A percentile compares a stretch with the other conserved stretches of the same genome.
Evolutionary conservation across 805 yeast species (phyloP).

Genomic region (Lachancea mirantina): DNA sequence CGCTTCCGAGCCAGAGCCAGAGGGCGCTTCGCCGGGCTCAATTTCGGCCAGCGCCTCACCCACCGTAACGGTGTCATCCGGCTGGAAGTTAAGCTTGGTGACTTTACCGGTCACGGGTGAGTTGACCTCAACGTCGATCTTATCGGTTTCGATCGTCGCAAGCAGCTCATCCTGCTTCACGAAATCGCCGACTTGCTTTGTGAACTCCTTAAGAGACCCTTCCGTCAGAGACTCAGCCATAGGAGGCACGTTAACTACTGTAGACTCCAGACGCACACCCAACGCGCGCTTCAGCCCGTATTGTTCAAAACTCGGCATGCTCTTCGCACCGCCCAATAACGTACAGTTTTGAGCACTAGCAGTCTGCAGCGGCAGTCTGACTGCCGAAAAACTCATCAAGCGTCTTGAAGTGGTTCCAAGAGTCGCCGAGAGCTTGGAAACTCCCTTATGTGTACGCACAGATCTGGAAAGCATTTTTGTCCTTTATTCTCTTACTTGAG

Average conservation of each 20-base stretch:
- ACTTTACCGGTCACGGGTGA: conserved; percentile 89
- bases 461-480: no score
- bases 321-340: no score
- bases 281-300: no score
- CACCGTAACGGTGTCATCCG: conserved; percentile 91
- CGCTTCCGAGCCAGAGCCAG: conserved; percentile 37
- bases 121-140: conserved; percentile 94
- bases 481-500: no score
- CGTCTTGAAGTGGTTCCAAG: no score
- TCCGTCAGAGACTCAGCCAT: conserved; percentile 99
- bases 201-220: conserved; percentile 74
- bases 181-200: conserved; percentile 78
- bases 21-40: conserved; percentile 70
- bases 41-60: conserved; percentile 88
- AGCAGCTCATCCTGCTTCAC: conserved; percentile 81
- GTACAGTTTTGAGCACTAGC: no score
- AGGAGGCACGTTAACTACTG: conserved; percentile 82
- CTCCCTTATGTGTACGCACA: no score
- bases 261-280: conserved; percentile 24
- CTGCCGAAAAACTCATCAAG: no score
- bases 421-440: no score
- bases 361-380: no score
- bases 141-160: conserved; percentile 97
- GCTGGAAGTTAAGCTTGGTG: conserved; percentile 69
- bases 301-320: no score